Evolutionary conservation across 116 monocot species (phyloP).

Genomic region (Zostera marina): DNA sequence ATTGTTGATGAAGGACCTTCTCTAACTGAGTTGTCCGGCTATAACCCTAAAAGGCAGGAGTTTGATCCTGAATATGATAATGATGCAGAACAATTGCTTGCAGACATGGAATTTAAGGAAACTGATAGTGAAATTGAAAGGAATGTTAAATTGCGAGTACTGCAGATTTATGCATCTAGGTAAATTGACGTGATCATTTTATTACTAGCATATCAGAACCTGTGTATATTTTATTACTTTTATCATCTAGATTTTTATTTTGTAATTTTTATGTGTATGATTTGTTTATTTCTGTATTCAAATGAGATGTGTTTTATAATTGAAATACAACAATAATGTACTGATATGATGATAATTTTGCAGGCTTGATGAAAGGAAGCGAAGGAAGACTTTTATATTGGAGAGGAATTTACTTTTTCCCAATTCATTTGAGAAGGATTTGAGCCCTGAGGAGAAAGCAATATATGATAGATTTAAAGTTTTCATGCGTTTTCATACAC

Average conservation of each 20-base stretch:
- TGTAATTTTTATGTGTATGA: too few relatives aligned
- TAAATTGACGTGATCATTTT: conserved; percentile 4
- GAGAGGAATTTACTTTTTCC: conserved; percentile 95
- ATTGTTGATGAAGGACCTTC: conserved; percentile 73
- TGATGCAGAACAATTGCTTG: conserved; percentile 78
- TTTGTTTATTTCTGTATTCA: too few relatives aligned
- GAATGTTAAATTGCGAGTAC: conserved; percentile 67
- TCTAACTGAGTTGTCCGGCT: conserved; percentile 71
- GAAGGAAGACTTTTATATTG: conserved; percentile 89
- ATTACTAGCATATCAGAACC: not conserved
- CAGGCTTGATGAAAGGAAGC: conserved; percentile 95
- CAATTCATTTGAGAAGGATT: conserved; percentile 74
- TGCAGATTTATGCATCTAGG: conserved; percentile 76
- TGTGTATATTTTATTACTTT: too few relatives aligned
- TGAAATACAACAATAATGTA: not conserved
- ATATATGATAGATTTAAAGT: conserved; percentile 71
- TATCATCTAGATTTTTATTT: too few relatives aligned
- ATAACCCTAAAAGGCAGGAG: conserved; percentile 82
- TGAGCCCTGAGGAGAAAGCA: conserved; percentile 69
- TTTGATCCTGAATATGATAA: conserved; percentile 99
- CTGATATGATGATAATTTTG: conserved; percentile 16
- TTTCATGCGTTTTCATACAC: conserved; percentile 89
- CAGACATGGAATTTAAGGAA: conserved; percentile 99
- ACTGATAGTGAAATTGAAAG: conserved; percentile 76
- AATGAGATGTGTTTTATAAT: too few relatives aligned